Evolutionary conservation across 306 rosid genomes (phyloP), one percentile per base, ranked within the genome.

Genomic region (Potentilla sterilis): DNA sequence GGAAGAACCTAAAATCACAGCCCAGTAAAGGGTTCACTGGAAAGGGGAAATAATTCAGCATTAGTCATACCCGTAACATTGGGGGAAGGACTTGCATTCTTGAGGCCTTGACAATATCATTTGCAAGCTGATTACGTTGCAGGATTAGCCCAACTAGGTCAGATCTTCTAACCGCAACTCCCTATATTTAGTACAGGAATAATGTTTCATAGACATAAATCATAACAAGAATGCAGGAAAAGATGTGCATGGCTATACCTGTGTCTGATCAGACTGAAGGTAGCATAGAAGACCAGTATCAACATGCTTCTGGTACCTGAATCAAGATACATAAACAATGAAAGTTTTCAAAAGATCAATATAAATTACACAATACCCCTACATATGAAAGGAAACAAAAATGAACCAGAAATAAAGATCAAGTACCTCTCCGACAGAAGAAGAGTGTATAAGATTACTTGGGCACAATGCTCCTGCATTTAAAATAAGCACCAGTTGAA

Each of bases 91-190:
- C 85, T 81, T 92, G 98, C 73, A 68, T 81, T 57, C 75, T 86
- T 62, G 91, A 87, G 80, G 97, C 97, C 87, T 86, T 88, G 61
- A 89, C 86, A 73, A 90, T 80, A 79, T 92, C 89, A 80, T 82
- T 90, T 80, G 98, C 95, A 78, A 94, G 95, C 80, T 94, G 95
- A 83, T 94, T 94, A 7, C 97, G 95, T 22, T 86, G 87, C 94
- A 94, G 92, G 80, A 94, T 82, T 62, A 94, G 77, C 77, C 98
- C 98, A 81, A 90, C 87, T 80, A 92, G 73, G 83, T 94, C 96
- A 79, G 98, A 77, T 86, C 98, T 87, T 87, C 78, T 90, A 84
- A 85, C 97, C 51, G 22, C 55, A 57, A 94, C 84, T 38, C 98
- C 98, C 98, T 94, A 54, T 72, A 72, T 69, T 69, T 82, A 49